Evolutionary conservation across 208 protist species (phyloP), one percentile per base, ranked within the genome.

Genomic region (Wallacemonas sp.): DNA sequence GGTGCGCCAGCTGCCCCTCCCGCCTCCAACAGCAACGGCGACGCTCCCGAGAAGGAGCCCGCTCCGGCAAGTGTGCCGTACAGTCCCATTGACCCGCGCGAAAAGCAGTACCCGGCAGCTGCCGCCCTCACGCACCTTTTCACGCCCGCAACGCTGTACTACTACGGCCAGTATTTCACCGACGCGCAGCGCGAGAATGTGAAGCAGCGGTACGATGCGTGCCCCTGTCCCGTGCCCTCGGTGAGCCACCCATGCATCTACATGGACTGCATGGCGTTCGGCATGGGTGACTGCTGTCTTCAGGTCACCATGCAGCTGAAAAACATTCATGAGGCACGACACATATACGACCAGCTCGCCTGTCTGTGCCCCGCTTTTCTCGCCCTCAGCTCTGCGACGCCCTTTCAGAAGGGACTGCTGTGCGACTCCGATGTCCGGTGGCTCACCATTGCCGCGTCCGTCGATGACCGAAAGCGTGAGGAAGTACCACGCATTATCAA

Each of bases 211-310:
- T 94, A 92, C 75, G 73, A 92, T 59, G 83, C 84, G 12, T 93
- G 85, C 66, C 83, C 78, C 9, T 94, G 83, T 63, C 91, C 87
- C 22, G 76, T 93, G 33, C 83, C 85, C 2, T 95, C 87, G 27
- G 87, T 92, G 15, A 86, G 67, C 64, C 89, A 93, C 73, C 94
- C 92, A 4, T 96, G 83, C 63, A 98, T 99, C 44, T 98, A 98
- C 75, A 99, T 99, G 98, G 98, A 99, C 76, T 97, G 97, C 73
- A 99, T 99, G 98, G 97, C 93, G 2, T 99, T 99, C 77, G 98
- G 98, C 41, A 99, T 99, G 98, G 98, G 98, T 30, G 84, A 71
- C 68, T 97, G 90, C 73, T 99, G 98, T 64, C 74, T 99, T n/a
- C 98, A 99, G 81, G 85, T 98, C 10, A 99, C 98, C 24, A 98